These are phyloP conservation scores for Solanum virginianum DNA, from an alignment of 257 asterid genomes.

Conservation along the genomic window DNA sequence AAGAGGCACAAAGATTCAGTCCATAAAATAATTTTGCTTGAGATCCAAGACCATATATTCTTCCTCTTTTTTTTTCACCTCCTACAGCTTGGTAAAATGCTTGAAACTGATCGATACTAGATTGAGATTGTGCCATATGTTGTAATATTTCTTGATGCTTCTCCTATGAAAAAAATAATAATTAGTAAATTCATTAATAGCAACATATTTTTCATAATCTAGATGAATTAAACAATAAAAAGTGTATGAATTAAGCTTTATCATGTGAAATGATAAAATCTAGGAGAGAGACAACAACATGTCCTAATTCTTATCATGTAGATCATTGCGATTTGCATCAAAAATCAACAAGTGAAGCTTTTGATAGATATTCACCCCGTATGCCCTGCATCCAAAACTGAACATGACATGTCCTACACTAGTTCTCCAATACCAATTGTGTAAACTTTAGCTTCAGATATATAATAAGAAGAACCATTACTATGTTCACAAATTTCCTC, in stretches of 20 bases:
- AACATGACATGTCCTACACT: constrained; percentile 10
- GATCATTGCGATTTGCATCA: constrained; percentile 19
- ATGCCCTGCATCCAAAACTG: constrained; percentile 2
- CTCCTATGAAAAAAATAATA: too few relatives aligned
- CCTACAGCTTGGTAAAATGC: too few relatives aligned
- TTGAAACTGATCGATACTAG: too few relatives aligned
- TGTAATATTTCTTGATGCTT: too few relatives aligned
- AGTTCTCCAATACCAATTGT: constrained; percentile 25
- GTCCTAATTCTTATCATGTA: not conserved
- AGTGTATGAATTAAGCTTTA: not conserved
- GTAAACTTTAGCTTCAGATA: constrained; percentile 31
- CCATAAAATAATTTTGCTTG: too few relatives aligned
- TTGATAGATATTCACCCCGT: constrained; percentile 19
- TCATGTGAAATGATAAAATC: not conserved
- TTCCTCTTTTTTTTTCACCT: too few relatives aligned
- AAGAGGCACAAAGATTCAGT: too few relatives aligned
- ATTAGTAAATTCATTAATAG: too few relatives aligned
- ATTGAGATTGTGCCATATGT: too few relatives aligned
- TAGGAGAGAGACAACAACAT: not conserved
- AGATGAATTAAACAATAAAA: not conserved
- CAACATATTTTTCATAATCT: too few relatives aligned
- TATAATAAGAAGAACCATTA: constrained; percentile 4
- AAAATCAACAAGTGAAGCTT: constrained; percentile 38
- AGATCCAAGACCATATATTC: too few relatives aligned
- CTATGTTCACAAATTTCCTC: constrained; percentile 11